Evolutionary conservation across 768 basidiomycete genomes (phyloP).

Genomic region (Lactarius quietus): DNA sequence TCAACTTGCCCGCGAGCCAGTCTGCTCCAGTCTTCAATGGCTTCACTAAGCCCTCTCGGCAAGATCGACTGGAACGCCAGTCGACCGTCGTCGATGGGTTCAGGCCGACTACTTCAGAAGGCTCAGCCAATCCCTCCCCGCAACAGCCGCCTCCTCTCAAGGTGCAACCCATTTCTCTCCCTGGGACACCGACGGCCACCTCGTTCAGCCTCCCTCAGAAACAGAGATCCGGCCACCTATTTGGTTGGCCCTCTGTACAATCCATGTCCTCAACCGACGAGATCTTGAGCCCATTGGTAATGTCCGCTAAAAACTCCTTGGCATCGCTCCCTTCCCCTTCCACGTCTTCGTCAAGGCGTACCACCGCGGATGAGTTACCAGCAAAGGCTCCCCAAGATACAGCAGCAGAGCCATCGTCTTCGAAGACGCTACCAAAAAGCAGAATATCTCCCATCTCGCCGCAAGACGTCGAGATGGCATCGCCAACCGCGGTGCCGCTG

Average conservation of each 20-base stretch:
- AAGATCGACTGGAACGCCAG: constrained; percentile 3
- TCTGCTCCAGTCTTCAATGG: constrained; percentile 15
- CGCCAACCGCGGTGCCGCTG: constrained; percentile 6
- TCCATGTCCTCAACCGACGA: constrained; percentile 25
- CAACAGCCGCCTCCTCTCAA: constrained; percentile 29
- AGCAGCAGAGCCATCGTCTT: not conserved
- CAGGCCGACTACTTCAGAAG: not conserved
- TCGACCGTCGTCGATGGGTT: constrained; percentile 16
- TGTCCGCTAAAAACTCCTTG: constrained; percentile 15
- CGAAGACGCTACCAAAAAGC: not conserved
- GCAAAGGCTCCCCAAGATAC: not conserved
- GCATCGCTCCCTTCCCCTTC: constrained; percentile 21
- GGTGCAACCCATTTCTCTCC: constrained; percentile 30
- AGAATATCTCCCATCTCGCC: constrained; percentile 6
- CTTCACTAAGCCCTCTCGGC: not conserved
- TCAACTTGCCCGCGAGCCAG: constrained; percentile 11
- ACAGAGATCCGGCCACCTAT: constrained; percentile 25
- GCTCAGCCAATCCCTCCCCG: not conserved
- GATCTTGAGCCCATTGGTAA: constrained; percentile 31
- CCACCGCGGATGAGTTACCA: constrained; percentile 6
- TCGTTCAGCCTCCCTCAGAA: constrained; percentile 29
- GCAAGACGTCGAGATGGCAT: constrained; percentile 22
- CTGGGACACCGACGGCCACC: constrained; percentile 33
- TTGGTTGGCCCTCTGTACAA: constrained; percentile 29
- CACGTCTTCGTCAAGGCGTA: constrained; percentile 15